phyloP scores from a whole-genome alignment of 2,329 filamentous ascomycete species.

The Pyrenophora seminiperda region DNA sequence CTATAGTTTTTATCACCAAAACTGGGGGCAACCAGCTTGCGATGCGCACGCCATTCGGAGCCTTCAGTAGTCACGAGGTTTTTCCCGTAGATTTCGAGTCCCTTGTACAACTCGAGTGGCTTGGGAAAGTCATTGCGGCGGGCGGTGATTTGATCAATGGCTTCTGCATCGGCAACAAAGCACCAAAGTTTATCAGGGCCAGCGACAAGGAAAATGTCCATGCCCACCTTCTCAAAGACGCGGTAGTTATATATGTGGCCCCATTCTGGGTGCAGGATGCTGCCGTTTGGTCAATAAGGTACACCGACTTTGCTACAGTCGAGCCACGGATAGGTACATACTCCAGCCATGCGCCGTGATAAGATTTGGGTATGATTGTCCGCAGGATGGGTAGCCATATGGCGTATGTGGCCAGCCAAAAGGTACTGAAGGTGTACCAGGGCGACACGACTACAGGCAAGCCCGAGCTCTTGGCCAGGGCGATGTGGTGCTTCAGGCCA shows the following conservation, averaged over 20 bases:
- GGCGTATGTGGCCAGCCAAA: constrained; percentile 62
- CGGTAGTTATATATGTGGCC: constrained; percentile 61
- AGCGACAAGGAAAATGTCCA: constrained; percentile 68
- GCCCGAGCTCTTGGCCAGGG: constrained; percentile 53
- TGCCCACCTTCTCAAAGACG: constrained; percentile 62
- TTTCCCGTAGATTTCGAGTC: constrained; percentile 69
- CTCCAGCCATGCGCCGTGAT: constrained; percentile 65
- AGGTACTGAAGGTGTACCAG: constrained; percentile 55
- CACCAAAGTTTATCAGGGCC: constrained; percentile 61
- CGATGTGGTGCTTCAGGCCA: constrained; percentile 49
- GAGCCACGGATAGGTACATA: constrained; percentile 48
- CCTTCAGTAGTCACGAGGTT: constrained; percentile 76
- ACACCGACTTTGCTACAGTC: not conserved
- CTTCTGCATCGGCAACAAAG: constrained; percentile 67
- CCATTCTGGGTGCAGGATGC: constrained; percentile 65
- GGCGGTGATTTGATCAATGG: constrained; percentile 67
- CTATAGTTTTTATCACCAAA: constrained; percentile 79
- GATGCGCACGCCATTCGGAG: constrained; percentile 70
- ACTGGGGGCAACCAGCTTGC: constrained; percentile 71
- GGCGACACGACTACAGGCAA: constrained; percentile 52
- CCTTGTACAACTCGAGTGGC: constrained; percentile 63
- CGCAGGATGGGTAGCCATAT: constrained; percentile 63
- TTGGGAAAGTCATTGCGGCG: constrained; percentile 75
- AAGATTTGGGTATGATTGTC: constrained; percentile 57
- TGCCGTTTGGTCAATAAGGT: constrained; percentile 37